phyloP scores from a whole-genome alignment of 2,329 filamentous ascomycete species.

The Aspergillus cejpii region DNA sequence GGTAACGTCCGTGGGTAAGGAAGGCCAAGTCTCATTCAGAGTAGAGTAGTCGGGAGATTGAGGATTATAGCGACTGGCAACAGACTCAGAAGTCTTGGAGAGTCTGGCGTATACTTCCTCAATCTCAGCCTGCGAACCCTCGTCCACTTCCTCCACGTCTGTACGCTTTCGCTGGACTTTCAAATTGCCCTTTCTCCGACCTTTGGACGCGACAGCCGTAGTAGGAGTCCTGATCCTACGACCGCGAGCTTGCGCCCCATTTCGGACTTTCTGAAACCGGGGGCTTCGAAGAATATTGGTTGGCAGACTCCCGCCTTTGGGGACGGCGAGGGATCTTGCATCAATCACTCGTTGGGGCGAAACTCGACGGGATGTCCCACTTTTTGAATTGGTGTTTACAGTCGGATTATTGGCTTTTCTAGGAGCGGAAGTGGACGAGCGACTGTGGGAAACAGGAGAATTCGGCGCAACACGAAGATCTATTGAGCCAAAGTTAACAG shows the following conservation, averaged over 20 bases:
- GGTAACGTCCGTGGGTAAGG: conserved; percentile 29
- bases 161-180: conserved; percentile 7
- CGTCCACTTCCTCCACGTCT: conserved; percentile 23
- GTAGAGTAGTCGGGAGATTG: conserved; percentile 26
- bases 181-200: conserved; percentile 9
- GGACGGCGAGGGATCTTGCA: conserved; percentile 33
- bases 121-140: conserved; percentile 20
- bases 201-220: conserved; percentile 11
- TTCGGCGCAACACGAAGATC: neutral
- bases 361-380: conserved; percentile 13
- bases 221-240: conserved; percentile 19
- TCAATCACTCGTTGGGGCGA: conserved; percentile 30
- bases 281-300: conserved; percentile 29
- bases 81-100: conserved; percentile 24
- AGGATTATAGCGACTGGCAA: conserved; percentile 33
- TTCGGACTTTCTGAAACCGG: conserved; percentile 19
- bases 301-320: conserved; percentile 22
- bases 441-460: neutral
- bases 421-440: conserved; percentile 2
- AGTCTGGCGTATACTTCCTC: conserved; percentile 28
- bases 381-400: conserved; percentile 14
- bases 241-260: conserved; percentile 12
- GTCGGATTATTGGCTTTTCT: conserved; percentile 10
- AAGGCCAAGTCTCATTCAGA: conserved; percentile 37
- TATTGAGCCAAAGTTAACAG: neutral